Percentiles rank a stretch among this genome's conserved stretches.
These are phyloP conservation scores for Spiraea crenata DNA, from an alignment of 331 rosid species.

Conservation along the genomic window DNA sequence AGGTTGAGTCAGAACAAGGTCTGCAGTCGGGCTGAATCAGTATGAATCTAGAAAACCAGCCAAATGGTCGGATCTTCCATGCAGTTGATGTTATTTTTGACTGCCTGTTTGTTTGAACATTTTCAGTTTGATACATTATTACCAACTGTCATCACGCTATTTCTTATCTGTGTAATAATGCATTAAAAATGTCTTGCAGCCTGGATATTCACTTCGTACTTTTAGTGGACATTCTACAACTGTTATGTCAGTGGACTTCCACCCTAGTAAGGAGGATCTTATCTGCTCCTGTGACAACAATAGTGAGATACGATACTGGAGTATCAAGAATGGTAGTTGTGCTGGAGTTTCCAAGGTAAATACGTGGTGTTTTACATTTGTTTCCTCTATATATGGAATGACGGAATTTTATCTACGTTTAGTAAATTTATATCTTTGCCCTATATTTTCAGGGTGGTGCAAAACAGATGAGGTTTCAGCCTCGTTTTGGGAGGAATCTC, in stretches of 20 bases:
- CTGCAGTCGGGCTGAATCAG: no score
- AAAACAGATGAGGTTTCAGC: slow-evolving; percentile 75
- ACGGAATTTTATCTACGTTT: slow-evolving; percentile 3
- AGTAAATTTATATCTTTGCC: slow-evolving; percentile 15
- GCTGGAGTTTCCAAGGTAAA: slow-evolving; percentile 65
- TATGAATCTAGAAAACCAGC: neutral
- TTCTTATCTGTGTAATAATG: neutral
- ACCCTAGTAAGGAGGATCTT: slow-evolving; percentile 69
- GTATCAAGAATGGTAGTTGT: slow-evolving; percentile 62
- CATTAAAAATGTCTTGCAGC: slow-evolving; percentile 44
- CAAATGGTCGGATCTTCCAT: neutral
- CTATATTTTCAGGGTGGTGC: slow-evolving; percentile 66
- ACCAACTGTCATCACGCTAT: neutral
- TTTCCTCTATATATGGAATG: slow-evolving; percentile 19
- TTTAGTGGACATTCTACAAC: slow-evolving; percentile 63
- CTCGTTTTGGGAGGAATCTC: slow-evolving; percentile 62
- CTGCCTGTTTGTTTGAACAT: neutral
- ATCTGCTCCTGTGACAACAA: slow-evolving; percentile 67
- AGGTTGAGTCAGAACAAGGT: no score
- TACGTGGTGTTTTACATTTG: neutral
- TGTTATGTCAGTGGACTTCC: slow-evolving; percentile 80
- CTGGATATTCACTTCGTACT: slow-evolving; percentile 60
- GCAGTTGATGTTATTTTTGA: neutral
- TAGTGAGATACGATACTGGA: slow-evolving; percentile 82
- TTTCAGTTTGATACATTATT: neutral